Evolutionary conservation across 2,329 filamentous ascomycete species (phyloP).

Genomic region (Colletotrichum sp.): DNA sequence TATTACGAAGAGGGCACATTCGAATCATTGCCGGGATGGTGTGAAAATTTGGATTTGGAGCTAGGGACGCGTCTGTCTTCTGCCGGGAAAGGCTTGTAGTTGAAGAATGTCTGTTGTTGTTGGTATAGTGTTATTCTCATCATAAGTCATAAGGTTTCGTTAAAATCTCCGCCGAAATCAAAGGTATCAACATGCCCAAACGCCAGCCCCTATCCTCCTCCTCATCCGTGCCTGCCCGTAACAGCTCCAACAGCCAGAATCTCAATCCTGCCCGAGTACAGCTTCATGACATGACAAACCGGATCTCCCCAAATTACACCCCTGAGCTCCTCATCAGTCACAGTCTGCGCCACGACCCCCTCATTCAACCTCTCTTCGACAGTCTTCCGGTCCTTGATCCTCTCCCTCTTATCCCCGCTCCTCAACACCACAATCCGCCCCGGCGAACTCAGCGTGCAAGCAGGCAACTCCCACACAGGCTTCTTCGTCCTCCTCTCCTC

Average conservation of each 20-base stretch:
- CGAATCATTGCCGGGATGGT: too few relatives aligned
- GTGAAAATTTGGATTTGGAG: too few relatives aligned
- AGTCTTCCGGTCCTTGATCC: conserved; percentile 48
- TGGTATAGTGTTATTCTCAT: too few relatives aligned
- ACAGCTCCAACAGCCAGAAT: conserved; percentile 72
- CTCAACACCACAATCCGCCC: conserved; percentile 73
- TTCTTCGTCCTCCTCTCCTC: conserved; percentile 30
- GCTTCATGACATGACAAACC: conserved; percentile 77
- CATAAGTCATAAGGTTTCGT: too few relatives aligned
- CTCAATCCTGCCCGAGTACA: conserved; percentile 78
- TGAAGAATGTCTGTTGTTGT: too few relatives aligned
- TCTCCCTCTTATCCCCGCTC: conserved; percentile 44
- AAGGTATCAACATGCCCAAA: too few relatives aligned
- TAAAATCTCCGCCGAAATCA: too few relatives aligned
- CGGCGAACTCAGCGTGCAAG: conserved; percentile 70
- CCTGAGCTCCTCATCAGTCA: conserved; percentile 71
- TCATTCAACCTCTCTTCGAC: conserved; percentile 56
- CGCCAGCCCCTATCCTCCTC: too few relatives aligned
- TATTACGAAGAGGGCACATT: too few relatives aligned
- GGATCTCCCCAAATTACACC: conserved; percentile 82
- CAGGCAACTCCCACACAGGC: conserved; percentile 67
- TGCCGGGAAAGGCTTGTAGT: too few relatives aligned
- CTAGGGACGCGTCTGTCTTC: too few relatives aligned
- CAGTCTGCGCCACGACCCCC: conserved; percentile 71
- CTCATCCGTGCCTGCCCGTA: conserved; percentile 42